Conservation (phyloP, 139 green algal genomes). For the Medakamo hakoo region DNA sequence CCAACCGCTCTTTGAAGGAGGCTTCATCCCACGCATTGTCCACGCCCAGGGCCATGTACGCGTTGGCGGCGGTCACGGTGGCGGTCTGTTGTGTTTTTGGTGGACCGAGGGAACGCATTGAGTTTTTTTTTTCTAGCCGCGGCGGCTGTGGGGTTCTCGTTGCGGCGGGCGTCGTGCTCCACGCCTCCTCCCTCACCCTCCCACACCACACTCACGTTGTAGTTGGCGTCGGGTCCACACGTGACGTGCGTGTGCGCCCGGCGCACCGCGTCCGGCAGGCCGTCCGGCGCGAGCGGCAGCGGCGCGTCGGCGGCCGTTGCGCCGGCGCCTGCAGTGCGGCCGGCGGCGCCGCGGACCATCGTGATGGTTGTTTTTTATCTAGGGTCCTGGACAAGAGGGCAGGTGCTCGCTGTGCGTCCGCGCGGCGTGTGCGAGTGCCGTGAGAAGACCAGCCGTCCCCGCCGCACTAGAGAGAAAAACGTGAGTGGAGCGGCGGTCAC, state of each 20-base stretch:
- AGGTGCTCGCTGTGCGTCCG: too few species aligned
- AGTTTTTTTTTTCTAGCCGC: background rate
- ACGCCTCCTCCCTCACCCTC: background rate
- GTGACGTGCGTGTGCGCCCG: conserved; percentile 41
- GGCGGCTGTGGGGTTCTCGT: background rate
- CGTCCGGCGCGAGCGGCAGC: too few species aligned
- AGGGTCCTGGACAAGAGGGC: too few species aligned
- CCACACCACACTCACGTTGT: conserved; percentile 35
- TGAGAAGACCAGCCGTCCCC: too few species aligned
- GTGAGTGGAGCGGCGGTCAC: too few species aligned
- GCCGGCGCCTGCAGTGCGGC: too few species aligned
- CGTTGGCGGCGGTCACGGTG: conserved; percentile 41
- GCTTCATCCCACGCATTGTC: conserved; percentile 59
- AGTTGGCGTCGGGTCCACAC: conserved; percentile 51
- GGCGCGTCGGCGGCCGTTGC: background rate
- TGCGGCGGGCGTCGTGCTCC: background rate
- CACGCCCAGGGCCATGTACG: conserved; percentile 47
- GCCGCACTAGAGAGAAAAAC: too few species aligned
- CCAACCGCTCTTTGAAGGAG: conserved; percentile 44
- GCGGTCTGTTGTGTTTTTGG: conserved; percentile 28
- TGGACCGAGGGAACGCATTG: background rate
- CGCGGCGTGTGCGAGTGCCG: too few species aligned
- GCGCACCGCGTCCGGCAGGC: background rate
- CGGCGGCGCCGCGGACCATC: too few species aligned
- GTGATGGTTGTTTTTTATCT: too few species aligned